Conservation (phyloP, 2,329 filamentous ascomycete genomes). For the Torrubiellomyces zombiae region DNA sequence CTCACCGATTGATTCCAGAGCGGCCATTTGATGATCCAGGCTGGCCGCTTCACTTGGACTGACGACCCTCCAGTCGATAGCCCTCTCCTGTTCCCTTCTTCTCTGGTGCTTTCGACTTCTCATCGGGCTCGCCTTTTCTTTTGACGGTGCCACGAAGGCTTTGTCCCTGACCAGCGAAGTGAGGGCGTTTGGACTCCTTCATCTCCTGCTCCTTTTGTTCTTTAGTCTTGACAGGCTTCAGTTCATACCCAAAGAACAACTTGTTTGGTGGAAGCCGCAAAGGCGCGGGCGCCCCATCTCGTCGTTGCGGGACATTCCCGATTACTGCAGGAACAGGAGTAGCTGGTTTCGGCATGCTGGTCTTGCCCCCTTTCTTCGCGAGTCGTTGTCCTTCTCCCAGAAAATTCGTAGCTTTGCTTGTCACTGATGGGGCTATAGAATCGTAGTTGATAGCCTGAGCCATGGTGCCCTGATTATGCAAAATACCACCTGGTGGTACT, state of each 20-base stretch:
- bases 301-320: slow-evolving; percentile 17
- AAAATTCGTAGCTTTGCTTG: slow-evolving; percentile 62
- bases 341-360: slow-evolving; percentile 44
- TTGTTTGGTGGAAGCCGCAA: slow-evolving; percentile 75
- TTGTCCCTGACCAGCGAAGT: slow-evolving; percentile 73
- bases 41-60: slow-evolving; percentile 7
- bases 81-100: slow-evolving; percentile 29
- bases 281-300: slow-evolving; percentile 69
- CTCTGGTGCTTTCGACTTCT: slow-evolving; percentile 27
- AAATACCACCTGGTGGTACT: slow-evolving; percentile 51
- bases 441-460: slow-evolving; percentile 95
- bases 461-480: slow-evolving; percentile 85
- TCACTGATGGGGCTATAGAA: slow-evolving; percentile 66
- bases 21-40: too few species aligned
- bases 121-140: slow-evolving; percentile 44
- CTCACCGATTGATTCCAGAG: too few species aligned
- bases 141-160: slow-evolving; percentile 55
- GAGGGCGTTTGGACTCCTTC: slow-evolving; percentile 47
- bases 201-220: slow-evolving; percentile 52
- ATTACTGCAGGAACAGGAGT: slow-evolving; percentile 42
- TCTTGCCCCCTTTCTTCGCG: slow-evolving; percentile 67
- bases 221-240: slow-evolving; percentile 72
- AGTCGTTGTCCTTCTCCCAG: slow-evolving; percentile 64
- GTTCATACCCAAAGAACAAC: slow-evolving; percentile 90
- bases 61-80: slow-evolving; percentile 26